Evolutionary conservation across 2,329 filamentous ascomycete species (phyloP).

Genomic region (Huntiella omanensis): DNA sequence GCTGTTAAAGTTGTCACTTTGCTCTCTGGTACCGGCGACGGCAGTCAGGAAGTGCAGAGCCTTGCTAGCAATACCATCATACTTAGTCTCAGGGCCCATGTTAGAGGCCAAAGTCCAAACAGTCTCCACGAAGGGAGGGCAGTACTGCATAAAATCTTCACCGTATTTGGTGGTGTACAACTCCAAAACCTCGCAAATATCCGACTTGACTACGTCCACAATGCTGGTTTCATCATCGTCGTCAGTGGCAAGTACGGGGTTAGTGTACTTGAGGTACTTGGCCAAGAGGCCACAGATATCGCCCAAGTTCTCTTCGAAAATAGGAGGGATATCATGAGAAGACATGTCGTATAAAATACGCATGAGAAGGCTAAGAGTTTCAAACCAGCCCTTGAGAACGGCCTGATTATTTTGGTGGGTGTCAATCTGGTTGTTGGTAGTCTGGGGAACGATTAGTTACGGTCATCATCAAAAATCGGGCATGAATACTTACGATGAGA

Average conservation of each 20-base stretch:
- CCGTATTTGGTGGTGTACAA: slow-evolving; percentile 91
- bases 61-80: slow-evolving; percentile 85
- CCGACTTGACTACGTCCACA: slow-evolving; percentile 73
- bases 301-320: slow-evolving; percentile 76
- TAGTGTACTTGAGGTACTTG: slow-evolving; percentile 85
- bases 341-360: slow-evolving; percentile 93
- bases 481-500: slow-evolving; percentile 38
- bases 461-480: not conserved
- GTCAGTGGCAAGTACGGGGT: slow-evolving; percentile 61
- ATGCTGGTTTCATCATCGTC: slow-evolving; percentile 79
- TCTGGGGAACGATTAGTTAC: slow-evolving; percentile 20
- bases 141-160: slow-evolving; percentile 70
- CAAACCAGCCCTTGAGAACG: slow-evolving; percentile 58
- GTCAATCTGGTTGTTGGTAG: slow-evolving; percentile 52
- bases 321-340: slow-evolving; percentile 86
- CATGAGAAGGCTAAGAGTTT: slow-evolving; percentile 70
- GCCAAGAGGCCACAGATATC: slow-evolving; percentile 64
- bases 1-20: slow-evolving; percentile 73
- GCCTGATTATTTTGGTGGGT: slow-evolving; percentile 59
- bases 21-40: slow-evolving; percentile 57
- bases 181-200: slow-evolving; percentile 79
- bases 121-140: slow-evolving; percentile 69
- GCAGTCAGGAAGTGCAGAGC: slow-evolving; percentile 88
- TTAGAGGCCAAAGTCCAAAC: slow-evolving; percentile 84
- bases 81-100: slow-evolving; percentile 74